phyloP scores from a whole-genome alignment of 225 moss, liverwort and hornwort genomes.

The Marchantia polymorpha region DNA sequence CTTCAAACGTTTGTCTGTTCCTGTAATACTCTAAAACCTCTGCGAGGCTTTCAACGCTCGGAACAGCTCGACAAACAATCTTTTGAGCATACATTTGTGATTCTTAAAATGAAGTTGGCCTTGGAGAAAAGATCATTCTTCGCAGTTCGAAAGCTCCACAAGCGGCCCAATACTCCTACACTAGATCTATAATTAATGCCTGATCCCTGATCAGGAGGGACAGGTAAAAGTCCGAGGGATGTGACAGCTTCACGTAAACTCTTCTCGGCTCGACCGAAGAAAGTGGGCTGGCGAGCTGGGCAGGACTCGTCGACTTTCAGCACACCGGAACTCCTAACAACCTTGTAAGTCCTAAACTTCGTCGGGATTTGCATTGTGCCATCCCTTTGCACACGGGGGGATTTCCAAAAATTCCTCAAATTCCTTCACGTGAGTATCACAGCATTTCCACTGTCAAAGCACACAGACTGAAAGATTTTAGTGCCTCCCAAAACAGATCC shows the following conservation, averaged over 20 bases:
- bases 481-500: background rate
- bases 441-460: conserved; percentile 78
- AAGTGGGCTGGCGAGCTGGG: background rate
- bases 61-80: background rate
- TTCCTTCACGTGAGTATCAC: conserved; percentile 81
- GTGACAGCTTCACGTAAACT: background rate
- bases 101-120: background rate
- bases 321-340: background rate
- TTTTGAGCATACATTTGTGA: background rate
- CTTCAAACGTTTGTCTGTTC: background rate
- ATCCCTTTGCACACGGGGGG: conserved; percentile 72
- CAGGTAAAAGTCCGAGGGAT: background rate
- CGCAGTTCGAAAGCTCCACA: no score
- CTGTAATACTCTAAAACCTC: background rate
- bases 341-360: background rate
- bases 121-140: no score
- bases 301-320: background rate
- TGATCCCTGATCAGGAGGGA: background rate
- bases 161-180: background rate
- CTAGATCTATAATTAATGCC: background rate
- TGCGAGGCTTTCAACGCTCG: background rate
- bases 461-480: background rate
- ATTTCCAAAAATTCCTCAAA: conserved; percentile 92
- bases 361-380: conserved; percentile 60
- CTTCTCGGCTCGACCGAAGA: background rate